Conservation (phyloP, 768 basidiomycete species). For the Leccinum broughii region DNA sequence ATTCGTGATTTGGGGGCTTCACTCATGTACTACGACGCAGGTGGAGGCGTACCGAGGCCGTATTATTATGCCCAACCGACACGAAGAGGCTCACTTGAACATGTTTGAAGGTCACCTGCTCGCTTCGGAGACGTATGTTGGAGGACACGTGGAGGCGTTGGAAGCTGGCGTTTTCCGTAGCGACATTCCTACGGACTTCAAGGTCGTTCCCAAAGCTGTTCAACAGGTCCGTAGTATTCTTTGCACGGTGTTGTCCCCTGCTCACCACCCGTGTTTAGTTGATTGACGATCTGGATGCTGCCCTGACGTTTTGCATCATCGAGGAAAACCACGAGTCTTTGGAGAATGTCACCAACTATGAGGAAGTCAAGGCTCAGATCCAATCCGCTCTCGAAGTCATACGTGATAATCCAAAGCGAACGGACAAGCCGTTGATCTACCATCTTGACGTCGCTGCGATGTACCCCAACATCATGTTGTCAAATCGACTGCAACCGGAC, state of each 20-base stretch:
- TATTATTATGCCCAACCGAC: slow-evolving; percentile 97
- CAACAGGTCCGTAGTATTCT: slow-evolving; percentile 59
- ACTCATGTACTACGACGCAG: slow-evolving; percentile 42
- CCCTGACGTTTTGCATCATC: slow-evolving; percentile 82
- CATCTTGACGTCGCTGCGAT: slow-evolving; percentile 99
- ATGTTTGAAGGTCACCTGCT: slow-evolving; percentile 98
- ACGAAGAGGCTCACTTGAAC: slow-evolving; percentile 88
- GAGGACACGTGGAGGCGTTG: slow-evolving; percentile 97
- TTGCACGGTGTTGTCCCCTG: background rate
- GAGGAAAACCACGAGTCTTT: slow-evolving; percentile 81
- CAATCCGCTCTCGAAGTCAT: slow-evolving; percentile 77
- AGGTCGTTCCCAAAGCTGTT: slow-evolving; percentile 83
- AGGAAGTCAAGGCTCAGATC: slow-evolving; percentile 84
- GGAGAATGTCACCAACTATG: slow-evolving; percentile 91
- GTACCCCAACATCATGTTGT: slow-evolving; percentile 99
- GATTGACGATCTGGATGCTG: slow-evolving; percentile 91
- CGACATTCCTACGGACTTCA: slow-evolving; percentile 94
- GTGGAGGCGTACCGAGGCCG: slow-evolving; percentile 91
- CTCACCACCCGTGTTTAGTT: slow-evolving; percentile 50
- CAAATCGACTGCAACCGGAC: slow-evolving; percentile 97
- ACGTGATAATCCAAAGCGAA: slow-evolving; percentile 87
- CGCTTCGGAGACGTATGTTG: slow-evolving; percentile 97
- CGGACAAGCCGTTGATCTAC: slow-evolving; percentile 94
- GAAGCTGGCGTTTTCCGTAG: slow-evolving; percentile 98
- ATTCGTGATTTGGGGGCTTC: background rate